Base-by-base conservation (phyloP, 805 yeast genomes). In the Spathaspora sp. region DNA sequence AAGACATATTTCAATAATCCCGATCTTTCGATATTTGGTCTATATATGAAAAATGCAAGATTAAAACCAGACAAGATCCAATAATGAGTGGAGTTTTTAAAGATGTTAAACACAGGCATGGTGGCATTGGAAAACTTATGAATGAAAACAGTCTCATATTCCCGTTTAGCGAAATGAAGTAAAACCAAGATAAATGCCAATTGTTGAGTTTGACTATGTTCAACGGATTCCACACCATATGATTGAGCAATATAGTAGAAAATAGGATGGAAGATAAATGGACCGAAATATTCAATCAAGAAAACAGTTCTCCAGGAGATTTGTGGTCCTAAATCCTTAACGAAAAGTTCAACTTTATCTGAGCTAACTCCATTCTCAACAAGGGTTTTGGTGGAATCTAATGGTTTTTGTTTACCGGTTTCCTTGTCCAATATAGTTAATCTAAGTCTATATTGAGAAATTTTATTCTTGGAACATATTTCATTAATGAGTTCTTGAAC, bases 301-400 rank as follows among this genome's bases (percentile, higher is more conserved):
- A 85, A 94, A n/a, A 93, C 98, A 2, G 90, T 79, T 70, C 87
- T 81, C 97, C 97, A 94, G 4, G 85, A 84, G 52, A 94, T 82
- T 70, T 94, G 99, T 0, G 92, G 91, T 18, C 99, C 99, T 55
- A 93, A 75, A 64, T 93, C 99, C 67, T 93, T 92, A 50, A 87
- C 87, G 56, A 72, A 80, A 12, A 91, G 72, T 12, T 70, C 75
- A 20, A 75, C 60, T 9, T 73, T 57, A 2, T 55, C 44, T 11
- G 60, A 61, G 19, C 70, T 69, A 42, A 73, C 62, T 1, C 81
- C 80, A 52, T 77, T 78, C n/a, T 69, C 75, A 31, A 64, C 67
- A 42, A 86, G 69, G 16, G 79, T 66, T 49, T 75, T 73, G 42
- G 71, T 71, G 20, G 69, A 61, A 51, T 74, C 75, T 63, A 68